Percentiles rank a stretch among this genome's conserved stretches.
Evolutionary conservation across 2,329 filamentous ascomycete genomes (phyloP).

Genomic region (Aureobasidium namibiae): DNA sequence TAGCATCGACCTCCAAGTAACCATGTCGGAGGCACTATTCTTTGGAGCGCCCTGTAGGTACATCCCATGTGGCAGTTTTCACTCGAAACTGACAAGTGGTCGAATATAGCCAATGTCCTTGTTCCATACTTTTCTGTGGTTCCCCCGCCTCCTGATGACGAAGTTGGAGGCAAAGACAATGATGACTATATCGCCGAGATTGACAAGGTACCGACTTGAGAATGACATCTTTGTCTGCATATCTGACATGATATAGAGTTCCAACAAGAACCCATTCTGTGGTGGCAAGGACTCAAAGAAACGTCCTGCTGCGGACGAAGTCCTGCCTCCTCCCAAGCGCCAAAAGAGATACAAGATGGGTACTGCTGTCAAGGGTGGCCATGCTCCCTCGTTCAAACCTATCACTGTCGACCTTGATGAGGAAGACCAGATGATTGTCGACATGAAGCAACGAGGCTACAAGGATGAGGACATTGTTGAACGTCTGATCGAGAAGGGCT

Average conservation of each 20-base stretch:
- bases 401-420: conserved; percentile 34
- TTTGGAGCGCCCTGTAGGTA: not conserved
- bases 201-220: not conserved
- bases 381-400: not conserved
- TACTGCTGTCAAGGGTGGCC: not conserved
- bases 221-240: too few species aligned
- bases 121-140: not conserved
- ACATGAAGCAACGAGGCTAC: conserved; percentile 34
- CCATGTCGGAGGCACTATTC: not conserved
- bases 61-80: not conserved
- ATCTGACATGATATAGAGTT: not conserved
- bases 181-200: not conserved
- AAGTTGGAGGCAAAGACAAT: not conserved
- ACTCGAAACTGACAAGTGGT: not conserved
- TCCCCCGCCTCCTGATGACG: not conserved
- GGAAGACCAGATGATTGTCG: conserved; percentile 39
- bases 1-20: not conserved
- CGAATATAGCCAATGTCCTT: not conserved
- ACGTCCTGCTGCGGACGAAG: not conserved
- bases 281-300: not conserved
- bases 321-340: not conserved
- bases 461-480: conserved; percentile 37
- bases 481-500: conserved; percentile 33
- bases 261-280: not conserved
- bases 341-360: not conserved